Percentiles rank a stretch among this genome's conserved stretches.
phyloP scores from a whole-genome alignment of 805 yeast genomes.

The Candida argentea region DNA sequence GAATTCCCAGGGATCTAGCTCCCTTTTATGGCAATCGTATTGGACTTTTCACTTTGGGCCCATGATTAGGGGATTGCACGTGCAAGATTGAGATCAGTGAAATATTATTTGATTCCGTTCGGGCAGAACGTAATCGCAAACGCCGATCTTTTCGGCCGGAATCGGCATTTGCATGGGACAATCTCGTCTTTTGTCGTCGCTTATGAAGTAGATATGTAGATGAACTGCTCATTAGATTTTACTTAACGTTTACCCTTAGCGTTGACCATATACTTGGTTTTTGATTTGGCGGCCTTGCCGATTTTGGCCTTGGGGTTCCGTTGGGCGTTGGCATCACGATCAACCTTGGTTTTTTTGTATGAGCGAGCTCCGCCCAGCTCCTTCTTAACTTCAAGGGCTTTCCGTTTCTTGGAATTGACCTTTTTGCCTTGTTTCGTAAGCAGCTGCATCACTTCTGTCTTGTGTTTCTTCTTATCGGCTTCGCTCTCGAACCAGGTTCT shows the following conservation, averaged over 20 bases:
- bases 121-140: too few relatives aligned
- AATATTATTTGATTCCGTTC: neutral
- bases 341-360: conserved; percentile 74
- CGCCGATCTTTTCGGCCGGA: too few relatives aligned
- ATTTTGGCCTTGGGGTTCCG: conserved; percentile 13
- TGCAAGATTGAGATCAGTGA: too few relatives aligned
- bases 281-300: conserved; percentile 3
- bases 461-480: conserved; percentile 38
- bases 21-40: too few relatives aligned
- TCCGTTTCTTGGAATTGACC: conserved; percentile 60
- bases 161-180: too few relatives aligned
- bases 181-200: neutral
- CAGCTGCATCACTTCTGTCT: conserved; percentile 25
- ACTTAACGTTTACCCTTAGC: neutral
- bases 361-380: conserved; percentile 44
- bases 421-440: conserved; percentile 43
- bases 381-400: conserved; percentile 49
- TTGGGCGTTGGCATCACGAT: conserved; percentile 47
- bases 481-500: conserved; percentile 92
- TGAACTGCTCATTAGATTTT: neutral
- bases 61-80: too few relatives aligned
- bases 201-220: neutral
- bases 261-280: conserved; percentile 3
- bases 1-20: too few relatives aligned
- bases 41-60: too few relatives aligned